These are phyloP conservation scores for Athelia sp. DNA, from an alignment of 1,284 basidiomycete genomes.

Conservation along the genomic window DNA sequence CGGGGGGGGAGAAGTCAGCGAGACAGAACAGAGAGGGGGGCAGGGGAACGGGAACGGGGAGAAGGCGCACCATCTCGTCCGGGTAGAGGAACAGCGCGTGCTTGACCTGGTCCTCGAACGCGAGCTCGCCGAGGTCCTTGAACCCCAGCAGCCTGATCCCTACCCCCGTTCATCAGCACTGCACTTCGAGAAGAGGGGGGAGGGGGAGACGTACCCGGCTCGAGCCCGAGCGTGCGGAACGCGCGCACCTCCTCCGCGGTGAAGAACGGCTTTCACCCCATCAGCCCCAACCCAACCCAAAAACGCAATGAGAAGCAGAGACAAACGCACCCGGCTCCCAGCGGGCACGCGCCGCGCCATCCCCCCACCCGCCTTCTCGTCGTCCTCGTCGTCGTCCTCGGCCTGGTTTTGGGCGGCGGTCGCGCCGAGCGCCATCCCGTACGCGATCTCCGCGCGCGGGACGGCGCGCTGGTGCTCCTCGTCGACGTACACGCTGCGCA, in stretches of 20 bases:
- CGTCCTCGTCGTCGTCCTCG: slow-evolving; percentile 40
- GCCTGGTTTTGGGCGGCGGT: slow-evolving; percentile 33
- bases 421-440: slow-evolving; percentile 55
- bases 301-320: no score
- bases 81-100: slow-evolving; percentile 93
- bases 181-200: no score
- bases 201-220: slow-evolving; percentile 52
- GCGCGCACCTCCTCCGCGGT: slow-evolving; percentile 78
- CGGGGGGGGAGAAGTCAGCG: no score
- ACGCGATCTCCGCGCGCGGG: slow-evolving; percentile 52
- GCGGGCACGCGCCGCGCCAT: slow-evolving; percentile 38
- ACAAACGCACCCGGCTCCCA: slow-evolving; percentile 37
- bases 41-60: no score
- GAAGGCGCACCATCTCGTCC: slow-evolving; percentile 68
- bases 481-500: slow-evolving; percentile 73
- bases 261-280: slow-evolving; percentile 82
- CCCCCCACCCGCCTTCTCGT: slow-evolving; percentile 15
- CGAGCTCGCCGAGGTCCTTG: slow-evolving; percentile 68
- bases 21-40: no score
- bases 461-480: slow-evolving; percentile 61
- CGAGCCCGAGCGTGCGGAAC: slow-evolving; percentile 75
- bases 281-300: no score
- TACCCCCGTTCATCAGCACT: slow-evolving; percentile 15
- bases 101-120: slow-evolving; percentile 87
- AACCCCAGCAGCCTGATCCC: slow-evolving; percentile 92